These are phyloP conservation scores for Melastoma candidum DNA, from an alignment of 441 rosid genomes.

Conservation along the genomic window DNA sequence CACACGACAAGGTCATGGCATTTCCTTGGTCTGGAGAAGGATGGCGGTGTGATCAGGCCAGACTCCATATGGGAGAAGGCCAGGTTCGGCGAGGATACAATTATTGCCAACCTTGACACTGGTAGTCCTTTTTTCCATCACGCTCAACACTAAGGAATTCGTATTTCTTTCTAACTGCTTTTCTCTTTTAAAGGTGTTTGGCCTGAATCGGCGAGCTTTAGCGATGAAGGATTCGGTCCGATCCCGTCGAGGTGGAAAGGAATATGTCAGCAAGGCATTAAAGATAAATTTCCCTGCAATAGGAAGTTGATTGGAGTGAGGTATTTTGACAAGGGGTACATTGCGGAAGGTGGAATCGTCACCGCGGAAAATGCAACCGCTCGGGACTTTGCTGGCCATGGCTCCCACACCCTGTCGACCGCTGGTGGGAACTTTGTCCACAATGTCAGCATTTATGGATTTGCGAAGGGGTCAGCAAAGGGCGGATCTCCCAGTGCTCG, in stretches of 20 bases:
- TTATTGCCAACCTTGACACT: conserved; percentile 53
- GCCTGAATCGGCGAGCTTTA: conserved; percentile 62
- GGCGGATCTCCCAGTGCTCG: conserved; percentile 33
- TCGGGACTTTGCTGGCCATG: conserved; percentile 44
- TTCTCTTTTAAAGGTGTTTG: conserved; percentile 38
- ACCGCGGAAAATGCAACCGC: conserved; percentile 16
- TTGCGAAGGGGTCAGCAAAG: conserved; percentile 25
- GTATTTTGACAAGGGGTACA: conserved; percentile 40
- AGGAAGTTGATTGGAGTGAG: conserved; percentile 56
- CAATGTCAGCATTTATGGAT: conserved; percentile 26
- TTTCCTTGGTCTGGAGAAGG: conserved; percentile 35
- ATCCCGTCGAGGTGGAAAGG: conserved; percentile 70
- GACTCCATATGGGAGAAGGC: conserved; percentile 37
- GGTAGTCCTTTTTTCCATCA: conserved; percentile 20
- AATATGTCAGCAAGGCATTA: conserved; percentile 25
- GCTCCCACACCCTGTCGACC: conserved; percentile 55
- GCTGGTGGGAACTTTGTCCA: conserved; percentile 46
- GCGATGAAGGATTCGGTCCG: conserved; percentile 45
- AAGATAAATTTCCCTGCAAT: conserved; percentile 41
- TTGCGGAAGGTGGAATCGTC: conserved; percentile 13
- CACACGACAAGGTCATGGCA: conserved; percentile 64
- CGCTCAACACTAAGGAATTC: background rate
- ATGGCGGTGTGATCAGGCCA: conserved; percentile 15
- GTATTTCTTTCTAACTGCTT: too few relatives aligned
- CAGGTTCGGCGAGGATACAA: conserved; percentile 43